phyloP scores from a whole-genome alignment of 106 monocot species.

The Dioscorea alata region DNA sequence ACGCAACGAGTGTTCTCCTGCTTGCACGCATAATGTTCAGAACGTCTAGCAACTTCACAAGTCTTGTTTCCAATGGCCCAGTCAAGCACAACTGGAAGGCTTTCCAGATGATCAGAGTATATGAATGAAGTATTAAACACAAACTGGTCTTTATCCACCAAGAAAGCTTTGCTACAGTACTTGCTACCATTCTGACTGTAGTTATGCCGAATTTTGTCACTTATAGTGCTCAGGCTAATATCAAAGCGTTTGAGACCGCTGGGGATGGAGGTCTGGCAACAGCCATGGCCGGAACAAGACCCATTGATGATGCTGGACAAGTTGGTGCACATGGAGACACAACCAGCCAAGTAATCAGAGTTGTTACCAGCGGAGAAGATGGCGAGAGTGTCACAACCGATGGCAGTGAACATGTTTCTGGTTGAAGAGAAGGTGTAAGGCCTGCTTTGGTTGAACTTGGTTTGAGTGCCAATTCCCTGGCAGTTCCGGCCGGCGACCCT shows the following conservation, averaged over 20 bases:
- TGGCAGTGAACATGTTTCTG: too few species aligned
- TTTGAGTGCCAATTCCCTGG: background rate
- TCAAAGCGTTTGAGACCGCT: background rate
- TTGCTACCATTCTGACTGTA: background rate
- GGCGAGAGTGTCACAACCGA: too few species aligned
- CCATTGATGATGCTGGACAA: too few species aligned
- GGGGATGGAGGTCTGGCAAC: constrained; percentile 7
- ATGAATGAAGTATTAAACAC: background rate
- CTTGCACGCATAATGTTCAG: background rate
- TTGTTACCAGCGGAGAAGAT: too few species aligned
- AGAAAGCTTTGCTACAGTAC: too few species aligned
- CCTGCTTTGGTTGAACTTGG: background rate
- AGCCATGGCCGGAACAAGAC: constrained; percentile 23
- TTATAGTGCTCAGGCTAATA: background rate
- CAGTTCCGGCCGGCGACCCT: too few species aligned
- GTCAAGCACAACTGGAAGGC: constrained; percentile 20
- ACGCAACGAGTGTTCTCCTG: constrained; percentile 16
- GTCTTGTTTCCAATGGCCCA: constrained; percentile 20
- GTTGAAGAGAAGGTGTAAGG: too few species aligned
- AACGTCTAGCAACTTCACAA: background rate
- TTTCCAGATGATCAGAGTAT: constrained; percentile 19
- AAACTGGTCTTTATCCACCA: too few species aligned
- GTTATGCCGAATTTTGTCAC: background rate
- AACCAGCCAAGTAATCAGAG: background rate
- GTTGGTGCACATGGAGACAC: too few species aligned